Evolutionary conservation across 768 basidiomycete genomes (phyloP).

Genomic region (Filobasidium floriforme): DNA sequence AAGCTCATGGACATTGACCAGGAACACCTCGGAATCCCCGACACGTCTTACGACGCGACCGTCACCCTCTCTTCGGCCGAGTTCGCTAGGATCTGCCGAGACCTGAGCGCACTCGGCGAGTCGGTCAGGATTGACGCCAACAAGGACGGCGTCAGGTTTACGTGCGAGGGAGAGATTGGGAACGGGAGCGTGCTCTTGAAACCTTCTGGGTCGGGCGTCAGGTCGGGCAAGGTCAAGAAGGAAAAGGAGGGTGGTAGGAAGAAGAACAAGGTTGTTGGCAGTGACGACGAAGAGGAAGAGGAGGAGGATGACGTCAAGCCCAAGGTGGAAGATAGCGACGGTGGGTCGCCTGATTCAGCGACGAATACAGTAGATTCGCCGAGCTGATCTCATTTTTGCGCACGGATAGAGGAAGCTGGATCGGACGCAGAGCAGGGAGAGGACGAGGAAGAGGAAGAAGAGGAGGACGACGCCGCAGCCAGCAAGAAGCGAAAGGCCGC

Average conservation of each 20-base stretch:
- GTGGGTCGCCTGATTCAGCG: too few relatives aligned
- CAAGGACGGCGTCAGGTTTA: conserved; percentile 91
- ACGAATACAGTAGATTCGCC: too few relatives aligned
- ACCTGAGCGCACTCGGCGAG: conserved; percentile 83
- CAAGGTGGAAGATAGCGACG: conserved; percentile 41
- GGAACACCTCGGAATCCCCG: conserved; percentile 88
- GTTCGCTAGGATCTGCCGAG: conserved; percentile 86
- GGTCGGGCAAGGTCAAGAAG: conserved; percentile 39
- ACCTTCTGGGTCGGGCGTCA: conserved; percentile 38
- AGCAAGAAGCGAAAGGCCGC: conserved; percentile 23
- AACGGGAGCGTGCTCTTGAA: conserved; percentile 79
- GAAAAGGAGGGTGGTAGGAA: conserved; percentile 43
- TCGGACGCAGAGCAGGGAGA: conserved; percentile 43
- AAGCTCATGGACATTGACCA: conserved; percentile 99
- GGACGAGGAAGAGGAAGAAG: conserved; percentile 43
- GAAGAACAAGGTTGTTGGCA: conserved; percentile 23
- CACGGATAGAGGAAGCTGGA: conserved; percentile 3
- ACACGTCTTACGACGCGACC: conserved; percentile 92
- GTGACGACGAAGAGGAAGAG: conserved; percentile 49
- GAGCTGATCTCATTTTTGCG: neutral
- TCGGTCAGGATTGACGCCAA: conserved; percentile 88
- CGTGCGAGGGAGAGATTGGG: conserved; percentile 86
- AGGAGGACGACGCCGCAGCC: conserved; percentile 9
- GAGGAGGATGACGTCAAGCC: conserved; percentile 51
- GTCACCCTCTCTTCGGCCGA: conserved; percentile 78